phyloP scores from a whole-genome alignment of 805 yeast species.

The Ogataea ganodermae region DNA sequence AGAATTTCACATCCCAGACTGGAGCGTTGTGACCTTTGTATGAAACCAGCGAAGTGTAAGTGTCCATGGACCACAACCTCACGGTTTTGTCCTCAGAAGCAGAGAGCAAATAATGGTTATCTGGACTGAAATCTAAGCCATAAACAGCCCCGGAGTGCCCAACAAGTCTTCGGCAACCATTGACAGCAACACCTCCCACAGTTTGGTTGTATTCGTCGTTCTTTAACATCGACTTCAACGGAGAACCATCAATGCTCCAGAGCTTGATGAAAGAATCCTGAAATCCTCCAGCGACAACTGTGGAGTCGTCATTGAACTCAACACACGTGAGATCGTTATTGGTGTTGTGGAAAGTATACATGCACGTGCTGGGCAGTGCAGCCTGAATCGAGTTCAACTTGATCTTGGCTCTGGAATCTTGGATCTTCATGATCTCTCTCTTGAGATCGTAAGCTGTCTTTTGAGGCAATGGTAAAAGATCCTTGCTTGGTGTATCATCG shows the following conservation, averaged over 20 bases:
- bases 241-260: constrained; percentile 93
- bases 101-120: constrained; percentile 75
- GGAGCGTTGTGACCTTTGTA: constrained; percentile 97
- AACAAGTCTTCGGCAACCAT: constrained; percentile 53
- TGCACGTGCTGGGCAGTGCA: constrained; percentile 89
- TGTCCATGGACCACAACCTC: constrained; percentile 90
- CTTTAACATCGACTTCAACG: constrained; percentile 62
- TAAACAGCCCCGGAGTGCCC: constrained; percentile 97
- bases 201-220: constrained; percentile 50
- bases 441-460: constrained; percentile 79
- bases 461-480: constrained; percentile 80
- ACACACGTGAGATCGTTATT: constrained; percentile 84
- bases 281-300: constrained; percentile 90
- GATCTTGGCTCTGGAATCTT: constrained; percentile 78
- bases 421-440: constrained; percentile 73
- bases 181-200: constrained; percentile 32
- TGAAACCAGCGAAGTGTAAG: constrained; percentile 85
- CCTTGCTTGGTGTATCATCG: constrained; percentile 72
- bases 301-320: constrained; percentile 84
- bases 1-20: constrained; percentile 94
- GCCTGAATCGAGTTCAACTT: constrained; percentile 71
- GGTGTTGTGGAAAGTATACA: constrained; percentile 97
- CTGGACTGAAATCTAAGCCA: constrained; percentile 89
- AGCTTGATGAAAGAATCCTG: constrained; percentile 87
- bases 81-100: constrained; percentile 92